These are phyloP conservation scores for Neostapfia colusana DNA, from an alignment of 176 grass and related monocot genomes.

Conservation along the genomic window DNA sequence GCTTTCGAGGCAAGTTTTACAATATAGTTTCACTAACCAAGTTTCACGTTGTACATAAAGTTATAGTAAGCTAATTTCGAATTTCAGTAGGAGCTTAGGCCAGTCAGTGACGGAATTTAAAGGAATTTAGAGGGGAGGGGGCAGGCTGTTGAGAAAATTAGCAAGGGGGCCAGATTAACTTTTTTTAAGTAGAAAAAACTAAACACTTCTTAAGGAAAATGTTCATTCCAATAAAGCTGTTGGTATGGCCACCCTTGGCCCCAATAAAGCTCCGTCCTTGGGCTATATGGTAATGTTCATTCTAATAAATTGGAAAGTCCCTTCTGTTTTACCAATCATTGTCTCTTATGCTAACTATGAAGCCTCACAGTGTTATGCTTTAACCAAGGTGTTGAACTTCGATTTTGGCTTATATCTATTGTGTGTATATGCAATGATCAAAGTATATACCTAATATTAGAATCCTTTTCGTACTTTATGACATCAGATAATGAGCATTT, in stretches of 20 bases:
- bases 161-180: too few relatives aligned
- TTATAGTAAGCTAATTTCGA: background rate
- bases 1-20: conserved; percentile 64
- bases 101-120: too few relatives aligned
- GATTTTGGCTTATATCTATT: background rate
- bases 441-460: background rate
- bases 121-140: too few relatives aligned
- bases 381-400: conserved; percentile 4
- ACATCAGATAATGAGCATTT: conserved; percentile 3
- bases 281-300: background rate
- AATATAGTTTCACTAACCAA: conserved; percentile 19
- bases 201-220: too few relatives aligned
- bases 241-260: too few relatives aligned
- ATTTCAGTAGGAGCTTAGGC: conserved; percentile 10
- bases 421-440: background rate
- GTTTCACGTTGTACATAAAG: conserved; percentile 14
- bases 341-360: background rate
- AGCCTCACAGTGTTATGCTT: background rate
- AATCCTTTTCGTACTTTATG: conserved; percentile 12
- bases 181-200: too few relatives aligned
- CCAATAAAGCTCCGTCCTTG: too few relatives aligned
- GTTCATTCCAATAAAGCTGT: too few relatives aligned
- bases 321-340: background rate
- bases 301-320: conserved; percentile 8
- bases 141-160: too few relatives aligned